phyloP scores from a whole-genome alignment of 1,284 basidiomycete genomes.

The Ceratobasidium sp. region DNA sequence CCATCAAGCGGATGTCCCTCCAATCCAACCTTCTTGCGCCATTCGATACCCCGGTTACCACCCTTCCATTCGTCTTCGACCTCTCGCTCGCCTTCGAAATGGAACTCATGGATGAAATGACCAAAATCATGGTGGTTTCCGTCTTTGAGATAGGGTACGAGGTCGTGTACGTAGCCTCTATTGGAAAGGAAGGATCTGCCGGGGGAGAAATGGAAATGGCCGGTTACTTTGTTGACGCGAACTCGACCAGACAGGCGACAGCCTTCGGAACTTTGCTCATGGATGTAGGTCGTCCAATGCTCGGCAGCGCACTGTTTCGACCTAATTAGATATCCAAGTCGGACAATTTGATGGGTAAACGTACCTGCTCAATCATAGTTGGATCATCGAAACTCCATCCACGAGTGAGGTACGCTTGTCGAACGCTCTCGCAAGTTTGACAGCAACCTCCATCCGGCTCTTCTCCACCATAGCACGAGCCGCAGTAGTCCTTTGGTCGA shows the following conservation, averaged over 20 bases:
- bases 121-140: constrained; percentile 73
- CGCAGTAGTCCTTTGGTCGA: constrained; percentile 82
- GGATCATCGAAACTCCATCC: no score
- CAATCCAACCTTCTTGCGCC: constrained; percentile 82
- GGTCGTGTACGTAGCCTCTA: constrained; percentile 87
- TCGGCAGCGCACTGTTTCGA: constrained; percentile 87
- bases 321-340: not conserved
- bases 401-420: no score
- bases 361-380: no score
- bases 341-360: not conserved
- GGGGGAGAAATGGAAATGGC: constrained; percentile 89
- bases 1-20: constrained; percentile 83
- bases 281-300: constrained; percentile 95
- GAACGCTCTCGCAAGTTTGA: constrained; percentile 96
- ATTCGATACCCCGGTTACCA: constrained; percentile 69
- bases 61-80: constrained; percentile 44
- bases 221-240: constrained; percentile 66
- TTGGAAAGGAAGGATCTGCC: constrained; percentile 95
- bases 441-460: constrained; percentile 90
- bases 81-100: constrained; percentile 84
- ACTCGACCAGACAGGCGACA: constrained; percentile 61
- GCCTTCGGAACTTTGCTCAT: constrained; percentile 92
- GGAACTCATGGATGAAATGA: constrained; percentile 76
- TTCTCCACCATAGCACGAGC: constrained; percentile 96
- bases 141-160: constrained; percentile 95